These are phyloP conservation scores for Saccharum officinarum DNA, from an alignment of 176 grass and related monocot genomes.

Conservation along the genomic window DNA sequence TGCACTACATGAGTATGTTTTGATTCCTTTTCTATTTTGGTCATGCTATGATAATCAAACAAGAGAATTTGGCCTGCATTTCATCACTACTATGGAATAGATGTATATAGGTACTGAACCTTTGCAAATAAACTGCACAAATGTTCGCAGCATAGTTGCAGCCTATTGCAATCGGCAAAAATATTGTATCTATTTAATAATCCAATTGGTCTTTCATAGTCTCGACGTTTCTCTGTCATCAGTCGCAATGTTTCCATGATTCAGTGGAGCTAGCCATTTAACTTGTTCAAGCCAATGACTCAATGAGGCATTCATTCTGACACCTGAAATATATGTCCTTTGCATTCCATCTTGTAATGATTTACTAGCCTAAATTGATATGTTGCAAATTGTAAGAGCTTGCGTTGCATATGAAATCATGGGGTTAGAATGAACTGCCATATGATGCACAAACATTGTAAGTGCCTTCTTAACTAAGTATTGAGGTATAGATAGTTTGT, in stretches of 20 bases:
- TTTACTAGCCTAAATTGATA: background rate
- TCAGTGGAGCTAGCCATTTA: background rate
- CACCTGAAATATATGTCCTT: background rate
- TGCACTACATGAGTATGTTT: background rate
- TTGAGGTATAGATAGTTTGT: background rate
- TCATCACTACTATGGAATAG: background rate
- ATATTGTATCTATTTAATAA: background rate
- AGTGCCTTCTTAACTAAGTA: background rate
- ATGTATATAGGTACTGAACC: background rate
- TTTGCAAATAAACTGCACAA: background rate
- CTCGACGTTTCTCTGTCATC: background rate
- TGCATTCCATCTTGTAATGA: background rate
- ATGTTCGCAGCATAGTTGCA: background rate
- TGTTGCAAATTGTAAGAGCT: background rate
- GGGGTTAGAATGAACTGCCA: background rate
- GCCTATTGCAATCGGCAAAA: background rate
- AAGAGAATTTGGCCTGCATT: background rate
- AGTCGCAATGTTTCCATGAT: background rate
- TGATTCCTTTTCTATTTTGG: background rate
- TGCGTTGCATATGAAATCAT: background rate
- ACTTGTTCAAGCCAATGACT: background rate
- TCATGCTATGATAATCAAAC: background rate
- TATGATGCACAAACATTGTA: background rate
- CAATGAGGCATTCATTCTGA: background rate
- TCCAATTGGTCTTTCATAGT: background rate